These are phyloP conservation scores for Geotrichum citri-aurantii DNA, from an alignment of 1,139 yeast genomes.

Conservation along the genomic window DNA sequence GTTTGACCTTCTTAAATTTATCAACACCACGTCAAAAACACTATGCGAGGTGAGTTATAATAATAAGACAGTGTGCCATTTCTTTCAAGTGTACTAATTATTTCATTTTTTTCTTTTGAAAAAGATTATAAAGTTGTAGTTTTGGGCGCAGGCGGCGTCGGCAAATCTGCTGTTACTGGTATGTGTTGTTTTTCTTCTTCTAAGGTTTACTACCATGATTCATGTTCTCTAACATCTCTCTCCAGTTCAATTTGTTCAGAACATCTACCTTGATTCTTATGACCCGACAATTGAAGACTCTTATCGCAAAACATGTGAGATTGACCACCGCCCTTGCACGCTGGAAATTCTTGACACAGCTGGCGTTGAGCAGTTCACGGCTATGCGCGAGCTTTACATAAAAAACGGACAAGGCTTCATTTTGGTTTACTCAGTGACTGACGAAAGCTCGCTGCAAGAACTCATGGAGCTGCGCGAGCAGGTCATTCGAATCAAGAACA, in stretches of 20 bases:
- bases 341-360: constrained; percentile 45
- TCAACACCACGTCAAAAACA: neutral
- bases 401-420: constrained; percentile 43
- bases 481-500: constrained; percentile 79
- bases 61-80: neutral
- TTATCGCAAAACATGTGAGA: constrained; percentile 37
- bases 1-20: neutral
- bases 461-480: constrained; percentile 78
- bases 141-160: constrained; percentile 98
- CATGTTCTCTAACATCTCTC: neutral
- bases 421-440: constrained; percentile 78
- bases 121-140: constrained; percentile 71
- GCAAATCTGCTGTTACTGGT: constrained; percentile 82
- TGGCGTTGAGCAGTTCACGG: constrained; percentile 44
- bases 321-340: constrained; percentile 38
- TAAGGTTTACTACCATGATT: neutral
- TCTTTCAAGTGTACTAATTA: neutral
- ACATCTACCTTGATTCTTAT: constrained; percentile 73
- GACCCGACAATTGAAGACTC: constrained; percentile 91
- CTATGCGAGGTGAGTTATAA: constrained; percentile 8
- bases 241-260: constrained; percentile 33
- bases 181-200: constrained; percentile 30
- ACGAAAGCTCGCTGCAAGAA: constrained; percentile 74
- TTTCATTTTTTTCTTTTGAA: neutral
- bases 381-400: constrained; percentile 61